These are phyloP conservation scores for Aspergillus caelatus DNA, from an alignment of 2,329 filamentous ascomycete species.

Conservation along the genomic window DNA sequence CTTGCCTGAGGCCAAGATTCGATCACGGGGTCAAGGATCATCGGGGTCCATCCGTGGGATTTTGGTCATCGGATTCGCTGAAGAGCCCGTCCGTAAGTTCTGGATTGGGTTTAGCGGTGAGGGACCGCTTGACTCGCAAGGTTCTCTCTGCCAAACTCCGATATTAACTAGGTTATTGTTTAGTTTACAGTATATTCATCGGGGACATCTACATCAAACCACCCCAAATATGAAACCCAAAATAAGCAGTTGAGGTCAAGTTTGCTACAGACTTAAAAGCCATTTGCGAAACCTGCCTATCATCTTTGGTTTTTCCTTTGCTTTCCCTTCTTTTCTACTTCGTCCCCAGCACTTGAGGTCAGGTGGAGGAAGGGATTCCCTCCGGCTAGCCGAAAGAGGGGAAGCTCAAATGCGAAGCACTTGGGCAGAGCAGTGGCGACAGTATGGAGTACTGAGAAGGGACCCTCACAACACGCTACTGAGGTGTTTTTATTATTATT, in stretches of 20 bases:
- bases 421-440: neutral
- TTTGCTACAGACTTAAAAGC: neutral
- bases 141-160: conserved; percentile 6
- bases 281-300: neutral
- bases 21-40: conserved; percentile 9
- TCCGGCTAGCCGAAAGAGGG: conserved; percentile 6
- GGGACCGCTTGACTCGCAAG: conserved; percentile 12
- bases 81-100: conserved; percentile 2
- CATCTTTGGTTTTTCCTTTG: neutral
- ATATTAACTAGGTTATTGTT: neutral
- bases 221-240: neutral
- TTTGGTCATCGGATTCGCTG: neutral
- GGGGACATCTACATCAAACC: neutral
- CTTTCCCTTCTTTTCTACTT: neutral
- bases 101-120: conserved; percentile 6
- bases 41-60: conserved; percentile 6
- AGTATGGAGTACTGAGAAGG: neutral
- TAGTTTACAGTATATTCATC: neutral
- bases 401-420: neutral
- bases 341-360: neutral
- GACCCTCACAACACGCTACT: neutral
- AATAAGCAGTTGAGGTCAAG: neutral
- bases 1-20: conserved; percentile 1
- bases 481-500: neutral
- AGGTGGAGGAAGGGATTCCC: neutral